These are phyloP conservation scores for Trichoderma cornu-damae DNA, from an alignment of 2,329 filamentous ascomycete species.

Conservation along the genomic window DNA sequence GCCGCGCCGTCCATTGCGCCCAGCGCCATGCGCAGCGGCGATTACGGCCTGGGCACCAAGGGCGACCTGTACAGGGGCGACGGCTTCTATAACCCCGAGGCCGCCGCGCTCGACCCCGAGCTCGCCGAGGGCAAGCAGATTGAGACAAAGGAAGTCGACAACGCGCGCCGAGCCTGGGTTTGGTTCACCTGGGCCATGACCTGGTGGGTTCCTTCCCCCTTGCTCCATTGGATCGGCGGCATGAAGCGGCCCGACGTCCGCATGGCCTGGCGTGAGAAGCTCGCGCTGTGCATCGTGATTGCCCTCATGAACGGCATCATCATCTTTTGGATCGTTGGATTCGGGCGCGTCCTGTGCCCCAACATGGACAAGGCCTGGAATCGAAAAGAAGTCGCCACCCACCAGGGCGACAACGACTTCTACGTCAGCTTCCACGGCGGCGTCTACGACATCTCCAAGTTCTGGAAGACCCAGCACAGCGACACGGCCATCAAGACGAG, in stretches of 20 bases:
- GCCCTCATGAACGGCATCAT: conserved; percentile 72
- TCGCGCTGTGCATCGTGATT: conserved; percentile 78
- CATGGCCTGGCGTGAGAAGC: conserved; percentile 94
- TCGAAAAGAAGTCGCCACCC: conserved; percentile 60
- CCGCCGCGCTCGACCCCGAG: conserved; percentile 65
- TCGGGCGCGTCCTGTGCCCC: conserved; percentile 81
- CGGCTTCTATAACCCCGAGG: conserved; percentile 67
- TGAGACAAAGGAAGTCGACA: conserved; percentile 60
- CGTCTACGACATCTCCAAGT: conserved; percentile 89
- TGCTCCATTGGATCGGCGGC: conserved; percentile 74
- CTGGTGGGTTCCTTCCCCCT: conserved; percentile 88
- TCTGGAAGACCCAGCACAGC: conserved; percentile 80
- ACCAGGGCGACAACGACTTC: conserved; percentile 69
- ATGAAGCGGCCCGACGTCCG: conserved; percentile 98
- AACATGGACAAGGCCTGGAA: conserved; percentile 90
- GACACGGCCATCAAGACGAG: conserved; percentile 60
- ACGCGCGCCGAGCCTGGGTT: conserved; percentile 71
- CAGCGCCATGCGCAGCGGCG: conserved; percentile 59
- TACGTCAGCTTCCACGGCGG: conserved; percentile 82
- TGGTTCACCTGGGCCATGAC: conserved; percentile 78
- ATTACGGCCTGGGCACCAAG: conserved; percentile 84
- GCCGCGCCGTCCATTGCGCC: conserved; percentile 57
- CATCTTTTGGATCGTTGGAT: conserved; percentile 86
- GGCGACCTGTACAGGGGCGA: conserved; percentile 73
- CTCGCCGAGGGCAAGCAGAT: conserved; percentile 71